Evolutionary conservation across 2,329 filamentous ascomycete genomes (phyloP).

Genomic region (Orbilia brochopaga): DNA sequence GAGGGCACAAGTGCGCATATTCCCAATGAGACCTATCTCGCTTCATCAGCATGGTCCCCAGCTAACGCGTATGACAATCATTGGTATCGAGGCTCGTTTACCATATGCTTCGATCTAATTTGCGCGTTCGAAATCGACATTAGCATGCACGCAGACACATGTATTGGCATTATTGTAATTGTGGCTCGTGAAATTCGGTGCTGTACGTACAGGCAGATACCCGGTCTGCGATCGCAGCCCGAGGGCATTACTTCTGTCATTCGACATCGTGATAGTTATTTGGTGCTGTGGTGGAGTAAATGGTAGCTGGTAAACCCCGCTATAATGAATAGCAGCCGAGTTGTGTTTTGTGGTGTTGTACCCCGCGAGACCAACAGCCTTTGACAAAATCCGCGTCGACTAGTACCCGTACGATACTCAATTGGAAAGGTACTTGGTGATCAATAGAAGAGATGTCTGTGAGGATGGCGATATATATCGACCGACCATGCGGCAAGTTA

Average conservation of each 20-base stretch:
- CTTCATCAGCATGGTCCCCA: slow-evolving; percentile 12
- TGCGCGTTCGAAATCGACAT: background rate
- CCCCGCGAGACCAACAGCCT: too few relatives aligned
- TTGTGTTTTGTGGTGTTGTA: too few relatives aligned
- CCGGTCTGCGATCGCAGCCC: slow-evolving; percentile 45
- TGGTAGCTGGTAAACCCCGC: background rate
- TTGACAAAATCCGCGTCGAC: too few relatives aligned
- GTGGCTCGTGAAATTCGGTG: background rate
- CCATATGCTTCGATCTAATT: slow-evolving; percentile 50
- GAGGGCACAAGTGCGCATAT: slow-evolving; percentile 79
- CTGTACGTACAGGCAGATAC: slow-evolving; percentile 43
- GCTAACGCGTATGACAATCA: background rate
- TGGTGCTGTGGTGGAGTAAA: background rate
- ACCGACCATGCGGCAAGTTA: too few relatives aligned
- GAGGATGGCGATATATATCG: too few relatives aligned
- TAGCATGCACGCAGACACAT: background rate
- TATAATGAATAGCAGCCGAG: too few relatives aligned
- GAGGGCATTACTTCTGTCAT: slow-evolving; percentile 38
- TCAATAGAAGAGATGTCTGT: too few relatives aligned
- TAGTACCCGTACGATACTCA: too few relatives aligned
- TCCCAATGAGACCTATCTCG: slow-evolving; percentile 71
- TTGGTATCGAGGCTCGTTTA: slow-evolving; percentile 1
- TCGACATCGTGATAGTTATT: slow-evolving; percentile 21
- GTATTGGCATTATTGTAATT: background rate
- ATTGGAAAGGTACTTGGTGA: too few relatives aligned